Evolutionary conservation across 371 early-diverging fungal species (phyloP).

Genomic region (Batkoa obscura): DNA sequence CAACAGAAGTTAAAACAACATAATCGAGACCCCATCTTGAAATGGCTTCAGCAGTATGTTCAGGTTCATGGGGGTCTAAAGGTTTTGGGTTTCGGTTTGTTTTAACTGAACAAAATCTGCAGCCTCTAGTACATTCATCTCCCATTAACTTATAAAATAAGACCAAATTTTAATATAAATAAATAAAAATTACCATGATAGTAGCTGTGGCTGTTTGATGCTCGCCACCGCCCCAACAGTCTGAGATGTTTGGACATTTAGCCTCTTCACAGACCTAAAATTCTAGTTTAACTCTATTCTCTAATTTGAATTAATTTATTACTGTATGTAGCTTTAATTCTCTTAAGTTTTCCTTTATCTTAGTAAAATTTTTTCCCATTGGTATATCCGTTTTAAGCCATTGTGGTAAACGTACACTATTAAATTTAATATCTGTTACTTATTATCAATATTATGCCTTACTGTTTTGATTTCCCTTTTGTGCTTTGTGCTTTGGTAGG

Average conservation of each 20-base stretch:
- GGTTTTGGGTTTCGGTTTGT: conserved; percentile 76
- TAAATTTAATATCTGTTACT: neutral
- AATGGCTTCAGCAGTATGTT: conserved; percentile 87
- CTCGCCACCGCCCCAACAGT: conserved; percentile 97
- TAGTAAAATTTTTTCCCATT: conserved; percentile 52
- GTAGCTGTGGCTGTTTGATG: conserved; percentile 94
- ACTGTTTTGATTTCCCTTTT: neutral
- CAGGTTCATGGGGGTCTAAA: conserved; percentile 84
- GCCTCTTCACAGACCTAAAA: conserved; percentile 76
- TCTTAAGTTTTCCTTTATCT: conserved; percentile 75
- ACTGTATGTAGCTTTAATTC: conserved; percentile 82
- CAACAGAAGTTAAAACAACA: conserved; percentile 91
- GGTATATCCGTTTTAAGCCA: conserved; percentile 95
- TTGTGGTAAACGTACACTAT: conserved; percentile 43
- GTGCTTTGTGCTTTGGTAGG: neutral
- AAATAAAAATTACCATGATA: conserved; percentile 50
- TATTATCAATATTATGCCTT: neutral
- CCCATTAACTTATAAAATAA: conserved; percentile 62
- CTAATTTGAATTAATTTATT: neutral
- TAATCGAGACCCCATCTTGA: conserved; percentile 93
- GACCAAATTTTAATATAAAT: neutral
- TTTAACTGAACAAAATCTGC: conserved; percentile 96
- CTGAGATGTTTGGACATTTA: conserved; percentile 92
- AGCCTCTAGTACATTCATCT: conserved; percentile 94
- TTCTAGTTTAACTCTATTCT: neutral